phyloP scores from a whole-genome alignment of 257 asterid species.

The Osmanthus fragrans region DNA sequence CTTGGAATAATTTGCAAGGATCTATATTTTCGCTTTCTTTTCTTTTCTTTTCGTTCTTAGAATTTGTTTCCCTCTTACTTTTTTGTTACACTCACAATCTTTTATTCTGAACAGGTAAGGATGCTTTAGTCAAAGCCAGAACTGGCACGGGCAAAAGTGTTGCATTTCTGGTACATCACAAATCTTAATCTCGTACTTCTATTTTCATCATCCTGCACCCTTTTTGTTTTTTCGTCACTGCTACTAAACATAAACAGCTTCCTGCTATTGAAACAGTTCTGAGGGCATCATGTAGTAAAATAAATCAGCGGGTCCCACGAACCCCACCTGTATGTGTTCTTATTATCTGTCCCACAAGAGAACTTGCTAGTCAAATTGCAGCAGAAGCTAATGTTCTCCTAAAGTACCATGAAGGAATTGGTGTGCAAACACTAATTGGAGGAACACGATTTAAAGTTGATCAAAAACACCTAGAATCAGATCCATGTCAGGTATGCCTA shows the following conservation, averaged over 20 bases:
- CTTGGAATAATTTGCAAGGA: slow-evolving; percentile 1
- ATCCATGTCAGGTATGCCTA: slow-evolving; percentile 66
- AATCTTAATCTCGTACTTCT: slow-evolving; percentile 17
- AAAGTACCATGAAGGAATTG: slow-evolving; percentile 82
- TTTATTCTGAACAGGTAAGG: slow-evolving; percentile 52
- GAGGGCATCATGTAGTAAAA: slow-evolving; percentile 47
- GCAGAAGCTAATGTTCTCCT: slow-evolving; percentile 91
- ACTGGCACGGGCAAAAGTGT: slow-evolving; percentile 94
- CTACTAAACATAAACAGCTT: slow-evolving; percentile 82
- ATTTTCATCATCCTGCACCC: slow-evolving; percentile 10
- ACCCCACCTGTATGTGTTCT: slow-evolving; percentile 46
- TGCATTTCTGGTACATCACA: slow-evolving; percentile 77
- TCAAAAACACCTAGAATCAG: slow-evolving; percentile 70
- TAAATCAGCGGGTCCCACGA: slow-evolving; percentile 51
- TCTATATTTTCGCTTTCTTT: slow-evolving; percentile 4
- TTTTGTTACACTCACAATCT: background rate
- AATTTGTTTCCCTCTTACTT: slow-evolving; percentile 8
- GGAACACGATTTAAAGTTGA: slow-evolving; percentile 92
- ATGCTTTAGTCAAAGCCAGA: slow-evolving; percentile 88
- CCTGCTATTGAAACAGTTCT: slow-evolving; percentile 99
- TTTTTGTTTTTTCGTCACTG: slow-evolving; percentile 28
- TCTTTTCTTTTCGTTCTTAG: slow-evolving; percentile 10
- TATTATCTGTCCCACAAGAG: slow-evolving; percentile 89
- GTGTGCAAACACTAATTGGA: slow-evolving; percentile 82
- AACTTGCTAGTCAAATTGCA: slow-evolving; percentile 92